Conservation (phyloP, 352 stramenopile genomes). For the Phytophthora litchii region DNA sequence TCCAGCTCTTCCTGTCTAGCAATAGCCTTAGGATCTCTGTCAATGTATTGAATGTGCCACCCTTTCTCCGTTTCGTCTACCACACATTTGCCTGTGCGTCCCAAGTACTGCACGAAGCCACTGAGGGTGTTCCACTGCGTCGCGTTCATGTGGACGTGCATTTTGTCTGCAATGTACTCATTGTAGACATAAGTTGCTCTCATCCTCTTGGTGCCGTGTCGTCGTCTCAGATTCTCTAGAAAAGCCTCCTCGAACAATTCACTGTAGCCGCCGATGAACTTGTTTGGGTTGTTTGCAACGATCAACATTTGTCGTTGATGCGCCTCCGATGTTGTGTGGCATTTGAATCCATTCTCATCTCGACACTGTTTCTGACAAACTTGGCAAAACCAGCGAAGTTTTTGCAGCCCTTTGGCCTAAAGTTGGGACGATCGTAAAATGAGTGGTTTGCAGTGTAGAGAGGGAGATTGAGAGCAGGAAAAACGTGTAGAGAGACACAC, state of each 20-base stretch:
- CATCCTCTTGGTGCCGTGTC: constrained; percentile 97
- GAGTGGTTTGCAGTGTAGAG: constrained; percentile 4
- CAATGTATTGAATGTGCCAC: constrained; percentile 97
- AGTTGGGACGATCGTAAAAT: constrained; percentile 5
- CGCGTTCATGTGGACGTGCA: constrained; percentile 99
- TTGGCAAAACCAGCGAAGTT: constrained; percentile 99
- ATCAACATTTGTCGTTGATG: constrained; percentile 99
- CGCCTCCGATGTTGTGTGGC: constrained; percentile 96
- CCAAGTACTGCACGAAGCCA: constrained; percentile 98
- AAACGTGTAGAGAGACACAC: neutral
- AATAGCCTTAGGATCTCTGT: constrained; percentile 92
- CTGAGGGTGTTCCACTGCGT: constrained; percentile 98
- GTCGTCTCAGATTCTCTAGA: constrained; percentile 93
- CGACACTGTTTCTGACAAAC: constrained; percentile 99
- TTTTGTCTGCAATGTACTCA: constrained; percentile 99
- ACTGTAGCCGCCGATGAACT: constrained; percentile 94
- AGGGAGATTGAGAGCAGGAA: neutral
- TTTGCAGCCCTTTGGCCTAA: constrained; percentile 96
- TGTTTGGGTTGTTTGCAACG: constrained; percentile 95
- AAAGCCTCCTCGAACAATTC: constrained; percentile 96
- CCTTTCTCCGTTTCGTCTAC: constrained; percentile 99
- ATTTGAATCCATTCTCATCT: constrained; percentile 99
- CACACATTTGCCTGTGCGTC: constrained; percentile 95
- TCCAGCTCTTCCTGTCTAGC: constrained; percentile 87
- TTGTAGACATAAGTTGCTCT: constrained; percentile 98